Percentiles rank a stretch among this genome's conserved stretches.
phyloP scores from a whole-genome alignment of 192 early-diverging fungal genomes.

The Coemansia sp. region DNA sequence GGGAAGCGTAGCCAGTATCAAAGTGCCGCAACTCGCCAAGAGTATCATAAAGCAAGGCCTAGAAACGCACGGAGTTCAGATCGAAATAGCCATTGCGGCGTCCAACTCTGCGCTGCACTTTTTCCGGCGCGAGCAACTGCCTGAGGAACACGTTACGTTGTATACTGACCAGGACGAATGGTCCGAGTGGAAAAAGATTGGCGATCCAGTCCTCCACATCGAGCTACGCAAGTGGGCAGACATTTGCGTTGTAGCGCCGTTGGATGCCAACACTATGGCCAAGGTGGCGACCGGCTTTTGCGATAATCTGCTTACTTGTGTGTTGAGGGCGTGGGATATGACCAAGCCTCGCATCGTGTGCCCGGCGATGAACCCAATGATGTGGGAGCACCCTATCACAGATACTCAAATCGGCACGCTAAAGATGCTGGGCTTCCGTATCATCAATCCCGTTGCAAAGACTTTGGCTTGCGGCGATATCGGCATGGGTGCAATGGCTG shows the following conservation, averaged over 20 bases:
- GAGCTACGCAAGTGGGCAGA: conserved; percentile 95
- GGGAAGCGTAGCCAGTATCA: conserved; percentile 90
- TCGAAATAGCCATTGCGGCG: conserved; percentile 78
- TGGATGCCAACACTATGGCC: conserved; percentile 92
- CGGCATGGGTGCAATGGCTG: conserved; percentile 91
- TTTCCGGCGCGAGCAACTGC: conserved; percentile 63
- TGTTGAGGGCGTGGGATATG: conserved; percentile 87
- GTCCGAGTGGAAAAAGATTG: conserved; percentile 79
- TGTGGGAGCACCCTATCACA: conserved; percentile 96
- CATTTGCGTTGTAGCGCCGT: conserved; percentile 81
- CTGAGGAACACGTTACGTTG: conserved; percentile 56
- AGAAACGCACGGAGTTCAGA: conserved; percentile 19
- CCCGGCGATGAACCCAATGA: conserved; percentile 97
- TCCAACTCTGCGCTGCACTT: conserved; percentile 88
- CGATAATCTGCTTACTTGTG: conserved; percentile 92
- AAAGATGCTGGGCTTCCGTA: conserved; percentile 59
- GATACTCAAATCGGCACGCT: conserved; percentile 65
- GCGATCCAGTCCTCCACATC: conserved; percentile 94
- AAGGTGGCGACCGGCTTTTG: conserved; percentile 90
- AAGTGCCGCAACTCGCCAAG: conserved; percentile 71
- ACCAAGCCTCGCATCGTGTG: conserved; percentile 72
- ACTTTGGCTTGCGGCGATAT: conserved; percentile 89
- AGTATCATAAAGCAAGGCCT: conserved; percentile 22
- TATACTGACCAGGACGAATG: conserved; percentile 89
- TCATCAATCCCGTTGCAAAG: conserved; percentile 83